Evolutionary conservation across 1,284 basidiomycete species (phyloP), one percentile per base, ranked within the genome.

Genomic region (Malassezia arunalokei): DNA sequence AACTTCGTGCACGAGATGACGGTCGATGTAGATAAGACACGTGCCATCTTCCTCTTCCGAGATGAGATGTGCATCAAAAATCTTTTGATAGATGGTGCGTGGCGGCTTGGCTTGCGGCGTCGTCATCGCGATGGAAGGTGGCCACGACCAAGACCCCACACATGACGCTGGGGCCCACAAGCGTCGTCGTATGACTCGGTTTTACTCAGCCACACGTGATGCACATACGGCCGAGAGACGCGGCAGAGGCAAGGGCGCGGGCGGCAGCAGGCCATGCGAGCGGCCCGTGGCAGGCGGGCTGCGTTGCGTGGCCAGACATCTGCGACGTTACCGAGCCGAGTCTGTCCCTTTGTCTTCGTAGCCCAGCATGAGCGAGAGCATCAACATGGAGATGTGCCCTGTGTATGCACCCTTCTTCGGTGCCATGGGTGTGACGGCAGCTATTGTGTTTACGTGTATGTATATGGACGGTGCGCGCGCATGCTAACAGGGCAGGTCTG

Each of bases 351-450:
- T 24, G 2, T 24, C 20, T 2, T 24, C 4, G 20, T 24, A 24
- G 20, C 20, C 20, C 20, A 24, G 20, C 29, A 65, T 66, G 63
- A 58, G 60, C 47, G 54, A 62, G 39, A 53, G 57, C 45, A 64
- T 67, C 57, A 69, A 69, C 63, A 59, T 60, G 33, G 67, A 69
- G 54, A 62, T 71, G 15, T 71, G 68, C 64, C 68, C 68, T 48
- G 68, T 71, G 32, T 71, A 71, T 77, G 86, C 90, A 60, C 90
- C 92, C 68, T 95, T 96, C 80, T 96, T 96, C 73, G 87, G 89
- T 73, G 87, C 86, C 55, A 88, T 94, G 87, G 86, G 33, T 15
- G 33, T 35, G 11, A 35, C 33, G 33, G 33, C 33, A 12, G 33
- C 33, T 35, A 35, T 35, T 35, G 33, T 35, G 33, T 35, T 35